Conservation (phyloP, 2,329 filamentous ascomycete genomes). For the Mycogone perniciosa region DNA sequence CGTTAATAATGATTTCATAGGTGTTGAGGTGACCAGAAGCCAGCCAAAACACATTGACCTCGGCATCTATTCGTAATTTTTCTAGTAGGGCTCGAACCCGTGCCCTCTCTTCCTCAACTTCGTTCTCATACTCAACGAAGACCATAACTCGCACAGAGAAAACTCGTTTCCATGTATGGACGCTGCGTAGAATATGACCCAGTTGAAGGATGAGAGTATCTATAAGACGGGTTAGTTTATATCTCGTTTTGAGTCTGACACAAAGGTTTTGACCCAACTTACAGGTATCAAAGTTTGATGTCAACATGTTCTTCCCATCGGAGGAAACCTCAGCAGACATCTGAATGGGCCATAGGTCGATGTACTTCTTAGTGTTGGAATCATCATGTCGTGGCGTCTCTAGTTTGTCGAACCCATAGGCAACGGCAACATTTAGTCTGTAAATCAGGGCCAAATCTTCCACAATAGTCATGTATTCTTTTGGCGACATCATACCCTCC, state of each 20-base stretch:
- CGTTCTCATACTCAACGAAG: slow-evolving; percentile 82
- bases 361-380: slow-evolving; percentile 63
- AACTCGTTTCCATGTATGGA: slow-evolving; percentile 69
- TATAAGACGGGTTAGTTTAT: not conserved
- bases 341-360: slow-evolving; percentile 88
- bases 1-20: slow-evolving; percentile 76
- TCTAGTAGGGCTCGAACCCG: slow-evolving; percentile 68
- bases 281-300: slow-evolving; percentile 89
- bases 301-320: slow-evolving; percentile 61
- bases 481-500: slow-evolving; percentile 61
- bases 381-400: slow-evolving; percentile 61
- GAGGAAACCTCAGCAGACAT: slow-evolving; percentile 80
- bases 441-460: slow-evolving; percentile 74
- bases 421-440: slow-evolving; percentile 78
- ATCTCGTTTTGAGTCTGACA: not conserved
- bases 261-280: slow-evolving; percentile 28
- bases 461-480: slow-evolving; percentile 73
- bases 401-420: slow-evolving; percentile 70
- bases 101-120: slow-evolving; percentile 70
- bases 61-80: slow-evolving; percentile 74
- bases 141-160: slow-evolving; percentile 73
- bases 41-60: slow-evolving; percentile 75
- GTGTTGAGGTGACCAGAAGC: slow-evolving; percentile 64
- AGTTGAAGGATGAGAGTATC: slow-evolving; percentile 78
- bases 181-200: slow-evolving; percentile 76